phyloP scores from a whole-genome alignment of 805 yeast genomes.

The Metschnikowia continentalis region DNA sequence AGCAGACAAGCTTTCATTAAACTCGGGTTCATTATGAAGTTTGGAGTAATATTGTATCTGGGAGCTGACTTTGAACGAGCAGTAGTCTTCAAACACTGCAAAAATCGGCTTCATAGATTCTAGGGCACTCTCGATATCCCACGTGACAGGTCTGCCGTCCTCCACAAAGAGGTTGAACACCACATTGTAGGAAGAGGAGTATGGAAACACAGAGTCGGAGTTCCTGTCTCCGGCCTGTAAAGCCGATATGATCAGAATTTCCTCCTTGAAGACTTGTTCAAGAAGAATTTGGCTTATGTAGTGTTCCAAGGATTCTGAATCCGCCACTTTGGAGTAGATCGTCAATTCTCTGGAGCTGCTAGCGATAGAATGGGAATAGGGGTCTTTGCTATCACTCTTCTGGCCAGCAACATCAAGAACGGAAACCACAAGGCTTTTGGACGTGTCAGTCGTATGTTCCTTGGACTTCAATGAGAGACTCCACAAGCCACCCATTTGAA shows the following conservation, averaged over 20 bases:
- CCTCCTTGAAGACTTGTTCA: constrained; percentile 38
- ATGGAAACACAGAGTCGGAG: constrained; percentile 43
- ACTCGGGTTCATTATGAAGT: constrained; percentile 25
- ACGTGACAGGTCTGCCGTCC: constrained; percentile 57
- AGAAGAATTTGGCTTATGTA: constrained; percentile 34
- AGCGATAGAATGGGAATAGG: constrained; percentile 25
- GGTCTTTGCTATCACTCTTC: constrained; percentile 9
- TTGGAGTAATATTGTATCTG: constrained; percentile 69
- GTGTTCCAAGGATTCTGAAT: constrained; percentile 28
- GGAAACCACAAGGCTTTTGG: constrained; percentile 28
- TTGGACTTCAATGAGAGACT: constrained; percentile 22
- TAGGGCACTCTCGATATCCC: constrained; percentile 66
- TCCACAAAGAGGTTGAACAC: constrained; percentile 73
- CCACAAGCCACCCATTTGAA: constrained; percentile 21
- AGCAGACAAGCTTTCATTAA: constrained; percentile 21
- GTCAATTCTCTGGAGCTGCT: constrained; percentile 33
- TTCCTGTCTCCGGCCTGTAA: constrained; percentile 6
- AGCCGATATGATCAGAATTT: constrained; percentile 28
- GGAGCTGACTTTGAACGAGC: constrained; percentile 73
- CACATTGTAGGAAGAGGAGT: constrained; percentile 66
- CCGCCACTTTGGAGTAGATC: constrained; percentile 23
- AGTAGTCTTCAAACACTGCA: constrained; percentile 45
- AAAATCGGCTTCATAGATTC: constrained; percentile 55
- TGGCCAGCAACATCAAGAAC: constrained; percentile 26
- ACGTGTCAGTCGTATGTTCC: constrained; percentile 1